phyloP scores from a whole-genome alignment of 176 grass and related monocot genomes.

The Puya raimondii region DNA sequence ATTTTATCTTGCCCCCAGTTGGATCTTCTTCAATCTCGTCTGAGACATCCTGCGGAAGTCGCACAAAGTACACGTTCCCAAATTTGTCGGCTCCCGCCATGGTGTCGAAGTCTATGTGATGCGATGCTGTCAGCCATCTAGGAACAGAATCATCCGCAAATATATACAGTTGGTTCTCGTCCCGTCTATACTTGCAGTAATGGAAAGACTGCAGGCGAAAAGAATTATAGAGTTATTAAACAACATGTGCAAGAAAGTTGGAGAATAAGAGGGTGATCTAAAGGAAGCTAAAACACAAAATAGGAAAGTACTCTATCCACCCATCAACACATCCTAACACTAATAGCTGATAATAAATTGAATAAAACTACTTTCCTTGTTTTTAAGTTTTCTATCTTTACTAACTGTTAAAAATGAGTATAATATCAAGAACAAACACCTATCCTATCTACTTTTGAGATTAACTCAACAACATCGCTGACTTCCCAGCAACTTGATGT shows the following conservation, averaged over 20 bases:
- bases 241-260: slow-evolving; percentile 7
- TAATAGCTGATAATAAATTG: neutral
- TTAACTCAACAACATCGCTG: neutral
- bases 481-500: neutral
- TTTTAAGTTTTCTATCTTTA: neutral
- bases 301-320: neutral
- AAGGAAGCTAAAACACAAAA: neutral
- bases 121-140: slow-evolving; percentile 85
- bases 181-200: slow-evolving; percentile 98
- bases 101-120: slow-evolving; percentile 99
- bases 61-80: slow-evolving; percentile 91
- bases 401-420: neutral
- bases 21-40: slow-evolving; percentile 99
- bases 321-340: neutral
- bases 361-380: neutral
- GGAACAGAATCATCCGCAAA: slow-evolving; percentile 93
- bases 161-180: slow-evolving; percentile 95
- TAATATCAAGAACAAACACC: neutral
- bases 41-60: slow-evolving; percentile 86
- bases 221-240: slow-evolving; percentile 30
- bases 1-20: slow-evolving; percentile 96
- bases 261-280: neutral
- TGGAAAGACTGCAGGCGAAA: slow-evolving; percentile 74
- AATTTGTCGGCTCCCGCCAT: slow-evolving; percentile 98
- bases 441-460: neutral